Base-by-base conservation (phyloP, 208 protist species). In the Trypanosoma caninum region DNA sequence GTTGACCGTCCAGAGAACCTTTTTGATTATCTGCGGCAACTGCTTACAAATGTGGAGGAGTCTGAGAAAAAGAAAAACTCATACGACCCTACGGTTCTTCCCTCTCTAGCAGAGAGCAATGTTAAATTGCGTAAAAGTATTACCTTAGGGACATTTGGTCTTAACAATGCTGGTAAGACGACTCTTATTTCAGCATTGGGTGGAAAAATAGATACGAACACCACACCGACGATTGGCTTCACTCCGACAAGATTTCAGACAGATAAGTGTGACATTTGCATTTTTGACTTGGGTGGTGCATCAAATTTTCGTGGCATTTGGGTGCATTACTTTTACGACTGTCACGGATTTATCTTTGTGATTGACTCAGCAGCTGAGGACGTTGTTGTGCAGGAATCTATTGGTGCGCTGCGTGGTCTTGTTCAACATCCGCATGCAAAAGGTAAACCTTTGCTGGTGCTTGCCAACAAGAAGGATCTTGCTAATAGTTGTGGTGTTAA, bases 391-490 rank as follows among this genome's bases (percentile, higher is more conserved):
- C 33, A 59, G 45, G 84, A 91, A 65, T 82, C 87, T 42, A 72
- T 93, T 33, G 50, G 80, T 44, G 76, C 78, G 22, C 71, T 97
- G 47, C 57, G 71, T 23, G 61, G 84, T 22, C 74, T 98, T 9
- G 70, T 99, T 20, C 60, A 80, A 47, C 89, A 98, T 69, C 82
- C 90, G 69, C 89, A 97, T 50, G 74, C 99, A 3, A 75, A 86
- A 23, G 97, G 97, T 18, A 99, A 99, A 44, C 97, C 98, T n/a
- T 58, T 99, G 25, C 79, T 99, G 3, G 81, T 99, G 31, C 95
- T 99, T 33, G 97, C 97, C 20, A 99, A 99, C 82, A 99, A 99
- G 86, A 98, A 99, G 76, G 99, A 99, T 75, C 65, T 99, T 20
- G 61, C 75, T 14, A 85, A 80, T 6, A 75, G 92, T 16, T 68